These are phyloP conservation scores for Larix kaempferi DNA, from an alignment of 75 land plant species.

Conservation along the genomic window DNA sequence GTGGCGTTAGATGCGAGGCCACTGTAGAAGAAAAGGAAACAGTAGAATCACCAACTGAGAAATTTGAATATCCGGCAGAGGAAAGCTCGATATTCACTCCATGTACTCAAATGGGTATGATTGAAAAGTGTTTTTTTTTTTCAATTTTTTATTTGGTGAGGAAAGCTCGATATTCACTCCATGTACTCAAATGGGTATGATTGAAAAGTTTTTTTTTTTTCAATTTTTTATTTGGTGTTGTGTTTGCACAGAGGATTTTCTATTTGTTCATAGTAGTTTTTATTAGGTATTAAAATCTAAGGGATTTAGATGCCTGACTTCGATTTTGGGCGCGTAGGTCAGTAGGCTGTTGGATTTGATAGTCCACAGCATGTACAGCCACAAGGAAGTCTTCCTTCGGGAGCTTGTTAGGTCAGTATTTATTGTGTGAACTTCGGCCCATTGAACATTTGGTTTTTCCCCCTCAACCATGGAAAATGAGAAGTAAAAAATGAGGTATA, in stretches of 20 bases:
- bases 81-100: constrained; percentile 25
- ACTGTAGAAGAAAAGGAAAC: too few species aligned
- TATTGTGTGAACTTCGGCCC: too few species aligned
- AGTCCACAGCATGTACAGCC: constrained; percentile 95
- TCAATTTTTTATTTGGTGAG: constrained; percentile 4
- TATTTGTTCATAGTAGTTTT: neutral
- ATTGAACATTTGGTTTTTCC: too few species aligned
- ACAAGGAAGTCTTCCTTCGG: constrained; percentile 93
- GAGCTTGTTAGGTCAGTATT: constrained; percentile 87
- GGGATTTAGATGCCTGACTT: neutral
- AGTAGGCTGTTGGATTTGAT: constrained; percentile 89
- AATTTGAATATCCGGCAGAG: too few species aligned
- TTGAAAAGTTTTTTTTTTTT: constrained; percentile 53
- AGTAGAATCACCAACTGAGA: too few species aligned
- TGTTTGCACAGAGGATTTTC: too few species aligned
- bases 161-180: constrained; percentile 25
- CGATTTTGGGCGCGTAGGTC: constrained; percentile 50
- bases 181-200: constrained; percentile 39
- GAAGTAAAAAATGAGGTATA: too few species aligned
- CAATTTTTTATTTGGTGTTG: neutral
- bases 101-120: constrained; percentile 39
- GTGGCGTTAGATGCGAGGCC: constrained; percentile 36
- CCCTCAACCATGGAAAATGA: too few species aligned
- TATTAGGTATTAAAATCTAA: neutral
- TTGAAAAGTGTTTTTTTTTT: constrained; percentile 55